phyloP scores from a whole-genome alignment of 768 basidiomycete species.

The Kwoniella pini region DNA sequence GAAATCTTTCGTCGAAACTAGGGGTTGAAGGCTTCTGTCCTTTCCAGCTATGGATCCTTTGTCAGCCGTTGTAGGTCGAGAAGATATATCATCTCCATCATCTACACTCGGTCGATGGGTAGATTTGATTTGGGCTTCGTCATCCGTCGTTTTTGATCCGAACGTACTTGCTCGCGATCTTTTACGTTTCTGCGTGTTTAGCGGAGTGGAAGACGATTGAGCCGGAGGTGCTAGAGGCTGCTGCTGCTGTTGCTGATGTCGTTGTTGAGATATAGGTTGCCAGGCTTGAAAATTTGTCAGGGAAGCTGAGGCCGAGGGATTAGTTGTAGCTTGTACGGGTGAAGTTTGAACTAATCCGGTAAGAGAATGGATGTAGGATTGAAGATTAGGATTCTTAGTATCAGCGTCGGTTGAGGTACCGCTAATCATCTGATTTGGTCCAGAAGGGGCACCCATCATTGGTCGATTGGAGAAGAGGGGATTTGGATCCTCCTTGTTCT shows the following conservation, averaged over 20 bases:
- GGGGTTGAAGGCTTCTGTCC: neutral
- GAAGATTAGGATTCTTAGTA: neutral
- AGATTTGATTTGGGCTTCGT: neutral
- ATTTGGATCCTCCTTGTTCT: neutral
- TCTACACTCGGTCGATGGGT: neutral
- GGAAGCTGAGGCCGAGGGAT: neutral
- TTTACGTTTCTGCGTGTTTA: neutral
- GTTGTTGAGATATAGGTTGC: neutral
- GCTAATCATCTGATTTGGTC: neutral
- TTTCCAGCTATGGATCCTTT: neutral
- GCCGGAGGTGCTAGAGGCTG: neutral
- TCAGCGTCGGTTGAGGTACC: neutral
- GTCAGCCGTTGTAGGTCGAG: conserved; percentile 1
- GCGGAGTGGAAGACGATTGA: neutral
- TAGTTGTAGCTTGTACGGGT: neutral
- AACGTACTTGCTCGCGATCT: conserved; percentile 16
- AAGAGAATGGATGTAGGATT: conserved; percentile 1
- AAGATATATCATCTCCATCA: neutral
- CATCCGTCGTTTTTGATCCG: conserved; percentile 16
- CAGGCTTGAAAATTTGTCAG: neutral
- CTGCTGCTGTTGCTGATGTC: neutral
- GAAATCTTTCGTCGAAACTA: conserved; percentile 5
- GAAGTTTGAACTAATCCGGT: conserved; percentile 5
- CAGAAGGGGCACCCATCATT: neutral
- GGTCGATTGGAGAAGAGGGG: conserved; percentile 4